Base-by-base conservation (phyloP, 2,329 filamentous ascomycete species). In the Byssoonygena ceratinophila region DNA sequence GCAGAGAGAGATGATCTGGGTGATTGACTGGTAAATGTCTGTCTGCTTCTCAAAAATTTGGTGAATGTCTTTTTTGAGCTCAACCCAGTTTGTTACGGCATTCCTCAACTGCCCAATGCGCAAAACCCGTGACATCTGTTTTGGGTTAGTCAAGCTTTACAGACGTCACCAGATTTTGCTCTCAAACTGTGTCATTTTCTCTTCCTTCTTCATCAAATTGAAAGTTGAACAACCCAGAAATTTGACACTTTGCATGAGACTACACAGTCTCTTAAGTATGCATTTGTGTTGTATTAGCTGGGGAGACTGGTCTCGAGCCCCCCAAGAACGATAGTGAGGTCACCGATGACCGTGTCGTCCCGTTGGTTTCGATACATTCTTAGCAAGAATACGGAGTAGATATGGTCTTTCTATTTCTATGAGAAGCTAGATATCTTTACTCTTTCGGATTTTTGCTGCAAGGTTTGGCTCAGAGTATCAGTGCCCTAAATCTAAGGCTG, bases 271-370 rank as follows among this genome's bases (percentile, higher is more conserved):
- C 67, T 58, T 65, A 29, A 27, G 63, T 63, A 72, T 77, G 75
- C 72, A 72, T 74, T 9, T 66, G 75, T 73, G 80, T 80, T 83
- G 80, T 71, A 74, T 69, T 72, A 72, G 67, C 69, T 72, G 72
- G 73, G 73, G 63, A 75, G 72, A 75, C 64, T 54, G 65, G 71
- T 60, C 55, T 69, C 72, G 68, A 68, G 67, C 68, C 62, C 40
- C 65, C 69, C 70, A 75, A 75, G 73, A 75, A 71, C 72, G 64
- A 66, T 71, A 67, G 69, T 68, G 61, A 74, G 71, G 66, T 58
- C 18, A 63, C 65, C 64, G 58, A 61, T 75, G 72, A 73, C 64
- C 71, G 67, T 63, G 55, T 59, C 65, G 72, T 71, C 67, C 73
- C 73, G 69, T 73, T 71, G 64, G 70, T 69, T 70, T 66, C 70